Conservation (phyloP, 164 flowering plant genomes). For the Berberis vulgaris region DNA sequence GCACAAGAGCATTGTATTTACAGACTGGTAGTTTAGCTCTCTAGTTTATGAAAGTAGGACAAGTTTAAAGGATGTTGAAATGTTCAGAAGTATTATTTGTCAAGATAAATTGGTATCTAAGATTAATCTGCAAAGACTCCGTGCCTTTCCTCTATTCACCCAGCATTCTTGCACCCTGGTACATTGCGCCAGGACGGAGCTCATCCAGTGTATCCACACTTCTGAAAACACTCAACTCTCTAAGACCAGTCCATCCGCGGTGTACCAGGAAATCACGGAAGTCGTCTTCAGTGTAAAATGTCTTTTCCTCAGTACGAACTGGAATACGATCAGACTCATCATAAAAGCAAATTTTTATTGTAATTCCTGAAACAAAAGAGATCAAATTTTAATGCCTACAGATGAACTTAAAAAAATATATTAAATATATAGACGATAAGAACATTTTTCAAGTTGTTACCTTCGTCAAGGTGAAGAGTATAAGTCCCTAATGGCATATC, state of each 20-base stretch:
- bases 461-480: constrained; percentile 54
- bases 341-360: constrained; percentile 43
- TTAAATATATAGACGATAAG: no score
- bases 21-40: no score
- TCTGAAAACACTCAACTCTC: constrained; percentile 41
- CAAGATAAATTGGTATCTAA: no score
- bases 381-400: background rate
- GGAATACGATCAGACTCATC: constrained; percentile 43
- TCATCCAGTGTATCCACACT: constrained; percentile 41
- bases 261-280: constrained; percentile 46
- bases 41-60: no score
- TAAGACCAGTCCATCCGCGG: constrained; percentile 45
- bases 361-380: constrained; percentile 26
- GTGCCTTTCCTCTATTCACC: constrained; percentile 12
- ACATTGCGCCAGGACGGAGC: constrained; percentile 35
- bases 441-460: constrained; percentile 14
- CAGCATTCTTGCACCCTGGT: constrained; percentile 32
- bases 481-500: constrained; percentile 56
- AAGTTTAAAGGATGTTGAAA: background rate
- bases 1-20: no score
- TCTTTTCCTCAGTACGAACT: constrained; percentile 50
- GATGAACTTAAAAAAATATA: background rate
- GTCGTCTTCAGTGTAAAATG: constrained; percentile 54
- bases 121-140: background rate
- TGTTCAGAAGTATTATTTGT: background rate